Evolutionary conservation across 345 rosid species (phyloP), one percentile per base, ranked within the genome.

Genomic region (Crucihimalaya himalaica): DNA sequence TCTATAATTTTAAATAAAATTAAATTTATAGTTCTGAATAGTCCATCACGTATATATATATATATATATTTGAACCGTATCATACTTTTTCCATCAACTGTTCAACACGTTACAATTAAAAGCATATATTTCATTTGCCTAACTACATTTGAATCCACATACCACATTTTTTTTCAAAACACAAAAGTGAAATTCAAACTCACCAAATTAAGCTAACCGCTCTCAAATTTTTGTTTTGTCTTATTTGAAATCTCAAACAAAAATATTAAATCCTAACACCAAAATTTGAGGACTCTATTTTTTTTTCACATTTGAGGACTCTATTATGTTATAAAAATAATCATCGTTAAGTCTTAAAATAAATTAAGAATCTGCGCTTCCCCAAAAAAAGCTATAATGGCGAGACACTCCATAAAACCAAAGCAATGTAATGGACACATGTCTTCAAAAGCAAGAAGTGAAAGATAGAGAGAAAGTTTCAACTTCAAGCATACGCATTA

Each of bases 381-480:
- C 66, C 62, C 28, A 39, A 60, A 58, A 66, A 34, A 35, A 35
- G 47, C 28, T 29, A 48, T 40, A 58, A 51, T 29, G 68, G 73
- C 53, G 20, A 74, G 70, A 53, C 21, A 59, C 5, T 43, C 70
- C 47, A 51, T 19, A 50, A 72, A 60, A 20, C 68, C 68, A 59
- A 67, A 29, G 63, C 73, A 74, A 28, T 35, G 60, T 3, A 31
- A 31, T 66, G 59, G 47, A 66, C 78, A 58, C 67, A 57, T 74
- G 78, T 74, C 67, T 57, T 74, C 23, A 14, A 12, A 74, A 31
- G 60, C 6, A 50, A 74, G 50, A 73, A 43, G 77, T 19, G 56
- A 54, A 20, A 48, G 37, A 9, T 31, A 45, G n/a, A 55, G 29
- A 46, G 43, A 46, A 31, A 27, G 67, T 27, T 56, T 65, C 71